Base-by-base conservation (phyloP, 495 filamentous ascomycete species). In the Ramalina peruviana region DNA sequence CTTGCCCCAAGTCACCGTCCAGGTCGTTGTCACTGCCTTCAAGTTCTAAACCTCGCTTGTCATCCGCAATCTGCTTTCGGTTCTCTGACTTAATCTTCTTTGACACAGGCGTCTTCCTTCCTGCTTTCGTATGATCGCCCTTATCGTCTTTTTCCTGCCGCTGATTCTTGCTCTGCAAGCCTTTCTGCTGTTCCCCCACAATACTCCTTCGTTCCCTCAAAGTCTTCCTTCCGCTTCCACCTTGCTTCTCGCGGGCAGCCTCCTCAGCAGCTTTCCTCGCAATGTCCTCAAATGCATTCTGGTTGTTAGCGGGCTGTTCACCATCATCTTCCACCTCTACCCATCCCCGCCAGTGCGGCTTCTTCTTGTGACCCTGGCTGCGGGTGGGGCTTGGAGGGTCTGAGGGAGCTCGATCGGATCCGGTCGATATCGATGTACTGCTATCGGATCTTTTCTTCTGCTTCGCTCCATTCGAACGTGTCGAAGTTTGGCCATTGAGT, bases 321-420 rank as follows among this genome's bases (percentile, higher is more conserved):
- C 37, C 7, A 16, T 27, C 45, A 17, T 48, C 45, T 37, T 48
- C n/a, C 10, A 48, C 45, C 45, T 48, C 33, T 10, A 48, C 45
- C 45, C 45, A 48, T 17, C 45, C 45, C n/a, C 45, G 45, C 45
- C 45, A 48, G 45, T 48, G 21, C 19, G 45, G 30, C n/a, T 37
- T 37, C 27, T n/a, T 21, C 21, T 25, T 45, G 5, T 26, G 3
- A 10, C 17, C 11, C 21, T 25, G 21, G 5, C 21, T 27, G 15
- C 17, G 42, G 27, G 21, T 26, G 21, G 42, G 42, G 21, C 17
- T 45, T 45, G 17, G 42, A 27, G 42, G 21, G 15, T 45, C 42
- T 25, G 42, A 26, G 12, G 7, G 30, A 33, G 7, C 30, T 10
- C 7, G 30, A 10, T 33, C 30, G 12, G 30, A 33, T 13, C 12